Evolutionary conservation across 345 rosid genomes (phyloP), one percentile per base, ranked within the genome.

Genomic region (Linum trigynum): DNA sequence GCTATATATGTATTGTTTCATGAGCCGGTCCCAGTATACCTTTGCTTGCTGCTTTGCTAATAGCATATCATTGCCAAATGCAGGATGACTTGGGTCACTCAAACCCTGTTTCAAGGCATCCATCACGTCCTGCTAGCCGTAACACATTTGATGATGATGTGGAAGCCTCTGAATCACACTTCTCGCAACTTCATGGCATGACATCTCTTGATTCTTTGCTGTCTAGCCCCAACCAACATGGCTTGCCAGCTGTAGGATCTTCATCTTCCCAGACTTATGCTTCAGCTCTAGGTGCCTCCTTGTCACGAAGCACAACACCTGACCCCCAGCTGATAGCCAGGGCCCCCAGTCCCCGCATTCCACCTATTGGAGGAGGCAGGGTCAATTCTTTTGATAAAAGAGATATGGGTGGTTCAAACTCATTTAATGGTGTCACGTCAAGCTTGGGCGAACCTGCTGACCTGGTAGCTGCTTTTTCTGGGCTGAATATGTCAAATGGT

Each of bases 281-380:
- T 55, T 76, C 89, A 57, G 84, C 89, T 59, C 73, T 81, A 65
- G 89, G 85, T 60, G 76, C 80, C 37, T 79, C 88, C 55, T 71
- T 79, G 80, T 86, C 89, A 3, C 79, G 92, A 70, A 84, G 84
- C 67, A 66, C 78, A 57, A 84, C 92, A 3, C 87, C 92, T 57
- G 92, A 84, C 17, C 83, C 85, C 61, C 90, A 83, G 62, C 79
- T 80, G 68, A 68, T 77, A 7, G 85, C 81, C 40, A 80, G 86
- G 61, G 81, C 78, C 74, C 82, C 86, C 39, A 85, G 83, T 63
- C 88, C 90, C 39, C 78, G 75, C 55, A 81, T 80, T 75, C 85
- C 83, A 53, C 77, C 86, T 43, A 75, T 81, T 74, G 87, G 88
- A 64, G 82, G 71, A 39, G 87, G 84, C 32, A 80, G 86, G 71